A percentile compares a stretch with the other conserved stretches of the same genome.
Evolutionary conservation across 2,329 filamentous ascomycete species (phyloP).

Genomic region (Blumeriella jaapii): DNA sequence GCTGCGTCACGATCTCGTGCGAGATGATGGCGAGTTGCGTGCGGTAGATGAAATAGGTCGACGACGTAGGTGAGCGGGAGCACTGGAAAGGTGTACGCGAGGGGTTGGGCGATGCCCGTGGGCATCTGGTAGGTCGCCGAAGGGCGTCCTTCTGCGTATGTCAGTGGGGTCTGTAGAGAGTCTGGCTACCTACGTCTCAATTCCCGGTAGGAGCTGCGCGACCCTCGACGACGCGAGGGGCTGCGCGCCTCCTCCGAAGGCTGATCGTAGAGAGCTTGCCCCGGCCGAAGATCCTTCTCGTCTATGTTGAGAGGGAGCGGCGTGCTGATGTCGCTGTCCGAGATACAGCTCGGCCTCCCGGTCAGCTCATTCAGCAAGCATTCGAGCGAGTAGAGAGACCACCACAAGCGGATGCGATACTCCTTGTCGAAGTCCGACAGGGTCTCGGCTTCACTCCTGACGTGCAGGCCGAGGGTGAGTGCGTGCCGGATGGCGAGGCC

Average conservation of each 20-base stretch:
- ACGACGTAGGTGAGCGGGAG: slow-evolving; percentile 10
- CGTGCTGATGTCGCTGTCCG: slow-evolving; percentile 20
- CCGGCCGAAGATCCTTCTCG: slow-evolving; percentile 9
- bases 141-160: slow-evolving; percentile 1
- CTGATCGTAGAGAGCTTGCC: slow-evolving; percentile 5
- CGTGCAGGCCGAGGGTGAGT: slow-evolving; percentile 18
- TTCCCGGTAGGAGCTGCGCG: slow-evolving; percentile 5
- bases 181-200: background rate
- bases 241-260: background rate
- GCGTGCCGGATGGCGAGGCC: slow-evolving; percentile 20
- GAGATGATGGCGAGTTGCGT: slow-evolving; percentile 20
- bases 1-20: slow-evolving; percentile 19
- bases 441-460: slow-evolving; percentile 14
- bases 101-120: background rate
- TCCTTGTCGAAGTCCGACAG: slow-evolving; percentile 20
- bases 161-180: background rate
- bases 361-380: slow-evolving; percentile 18
- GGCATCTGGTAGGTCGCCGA: slow-evolving; percentile 11
- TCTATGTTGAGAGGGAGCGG: slow-evolving; percentile 18
- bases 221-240: slow-evolving; percentile 5
- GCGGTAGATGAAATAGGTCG: slow-evolving; percentile 21
- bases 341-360: slow-evolving; percentile 22
- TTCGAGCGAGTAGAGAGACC: slow-evolving; percentile 22
- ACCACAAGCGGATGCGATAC: slow-evolving; percentile 20
- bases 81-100: slow-evolving; percentile 8